A percentile compares a stretch with the other conserved stretches of the same genome.
Conservation (phyloP, 2,329 filamentous ascomycete species). For the Uncinocarpus reesii region DNA sequence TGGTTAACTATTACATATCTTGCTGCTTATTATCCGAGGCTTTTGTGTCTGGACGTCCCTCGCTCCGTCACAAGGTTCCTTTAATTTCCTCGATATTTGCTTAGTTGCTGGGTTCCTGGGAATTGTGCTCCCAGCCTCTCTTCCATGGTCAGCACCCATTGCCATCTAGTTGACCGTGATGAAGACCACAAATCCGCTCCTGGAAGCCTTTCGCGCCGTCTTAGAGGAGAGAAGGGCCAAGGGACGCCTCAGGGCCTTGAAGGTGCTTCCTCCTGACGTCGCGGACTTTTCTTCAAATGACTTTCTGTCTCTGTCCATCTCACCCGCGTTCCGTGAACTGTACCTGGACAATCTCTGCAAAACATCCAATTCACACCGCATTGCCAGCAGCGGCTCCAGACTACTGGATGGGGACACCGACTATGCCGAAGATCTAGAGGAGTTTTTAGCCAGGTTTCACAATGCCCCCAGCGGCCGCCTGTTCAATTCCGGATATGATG, state of each 20-base stretch:
- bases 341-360: constrained; percentile 41
- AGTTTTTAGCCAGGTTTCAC: constrained; percentile 51
- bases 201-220: constrained; percentile 24
- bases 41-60: background rate
- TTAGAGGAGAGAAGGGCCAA: constrained; percentile 34
- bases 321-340: constrained; percentile 36
- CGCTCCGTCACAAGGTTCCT: constrained; percentile 1
- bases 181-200: constrained; percentile 17
- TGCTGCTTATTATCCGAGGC: background rate
- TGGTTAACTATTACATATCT: too few relatives aligned
- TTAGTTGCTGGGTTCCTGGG: background rate
- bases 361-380: constrained; percentile 29
- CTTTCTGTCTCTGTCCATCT: constrained; percentile 50
- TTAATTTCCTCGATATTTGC: background rate
- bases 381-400: constrained; percentile 51
- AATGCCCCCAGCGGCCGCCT: constrained; percentile 48
- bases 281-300: constrained; percentile 57
- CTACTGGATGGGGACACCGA: constrained; percentile 55
- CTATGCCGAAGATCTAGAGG: constrained; percentile 51
- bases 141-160: background rate
- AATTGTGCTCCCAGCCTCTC: too few relatives aligned
- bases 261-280: constrained; percentile 34
- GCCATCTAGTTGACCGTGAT: constrained; percentile 2
- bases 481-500: constrained; percentile 57
- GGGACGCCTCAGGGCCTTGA: constrained; percentile 40